Evolutionary conservation across 164 flowering plant genomes (phyloP).

Genomic region (Paratinospora sagittata): DNA sequence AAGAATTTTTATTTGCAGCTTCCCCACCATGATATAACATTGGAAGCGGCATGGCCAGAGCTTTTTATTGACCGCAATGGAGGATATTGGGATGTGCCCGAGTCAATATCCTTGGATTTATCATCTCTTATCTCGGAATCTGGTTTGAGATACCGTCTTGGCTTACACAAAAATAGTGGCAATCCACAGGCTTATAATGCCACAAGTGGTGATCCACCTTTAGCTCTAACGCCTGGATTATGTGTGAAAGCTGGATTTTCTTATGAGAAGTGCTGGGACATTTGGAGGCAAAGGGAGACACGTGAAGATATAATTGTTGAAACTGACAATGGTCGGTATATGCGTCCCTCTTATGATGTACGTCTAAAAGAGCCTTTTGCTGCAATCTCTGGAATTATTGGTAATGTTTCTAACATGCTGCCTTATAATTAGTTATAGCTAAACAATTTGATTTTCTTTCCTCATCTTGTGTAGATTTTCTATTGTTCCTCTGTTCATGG

Average conservation of each 20-base stretch:
- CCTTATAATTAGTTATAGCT: background rate
- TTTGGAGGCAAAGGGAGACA: conserved; percentile 68
- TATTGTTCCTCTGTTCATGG: background rate
- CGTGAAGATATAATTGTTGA: conserved; percentile 30
- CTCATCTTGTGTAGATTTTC: background rate
- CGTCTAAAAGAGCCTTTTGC: conserved; percentile 72
- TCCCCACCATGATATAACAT: conserved; percentile 62
- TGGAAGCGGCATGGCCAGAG: conserved; percentile 93
- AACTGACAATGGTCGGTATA: conserved; percentile 29
- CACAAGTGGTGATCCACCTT: conserved; percentile 39
- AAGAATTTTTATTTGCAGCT: too few relatives aligned
- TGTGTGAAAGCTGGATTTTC: conserved; percentile 81
- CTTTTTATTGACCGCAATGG: conserved; percentile 70
- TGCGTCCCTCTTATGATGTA: conserved; percentile 53
- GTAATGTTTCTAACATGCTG: conserved; percentile 29
- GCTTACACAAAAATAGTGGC: conserved; percentile 67
- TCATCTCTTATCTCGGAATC: conserved; percentile 53
- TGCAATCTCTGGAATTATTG: conserved; percentile 71
- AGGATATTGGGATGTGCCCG: conserved; percentile 81
- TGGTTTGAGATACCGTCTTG: conserved; percentile 67
- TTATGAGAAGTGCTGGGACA: conserved; percentile 60
- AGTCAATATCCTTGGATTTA: conserved; percentile 61
- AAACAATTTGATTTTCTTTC: background rate
- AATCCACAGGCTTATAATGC: conserved; percentile 40
- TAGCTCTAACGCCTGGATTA: conserved; percentile 63